A percentile compares a stretch with the other conserved stretches of the same genome.
Conservation (phyloP, 2,329 filamentous ascomycete genomes). For the Exophiala xenobiotica region DNA sequence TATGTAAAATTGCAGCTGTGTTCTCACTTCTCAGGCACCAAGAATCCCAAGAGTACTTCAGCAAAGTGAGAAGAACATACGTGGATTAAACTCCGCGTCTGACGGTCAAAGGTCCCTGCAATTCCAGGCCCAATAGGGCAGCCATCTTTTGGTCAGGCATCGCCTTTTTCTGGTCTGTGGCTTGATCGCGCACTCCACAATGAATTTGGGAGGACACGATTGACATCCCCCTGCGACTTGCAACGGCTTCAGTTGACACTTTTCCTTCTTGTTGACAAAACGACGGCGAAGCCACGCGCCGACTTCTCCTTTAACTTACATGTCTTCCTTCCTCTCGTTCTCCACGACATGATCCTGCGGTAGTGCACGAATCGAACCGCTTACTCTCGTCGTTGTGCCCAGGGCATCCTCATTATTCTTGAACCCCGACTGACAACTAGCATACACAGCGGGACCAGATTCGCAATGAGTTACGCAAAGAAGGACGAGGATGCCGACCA, state of each 20-base stretch:
- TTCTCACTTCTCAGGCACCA: neutral
- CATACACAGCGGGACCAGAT: constrained; percentile 32
- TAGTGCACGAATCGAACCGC: constrained; percentile 20
- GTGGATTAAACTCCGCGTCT: too few relatives aligned
- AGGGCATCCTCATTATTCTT: constrained; percentile 21
- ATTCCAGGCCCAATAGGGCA: too few relatives aligned
- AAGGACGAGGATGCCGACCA: constrained; percentile 97
- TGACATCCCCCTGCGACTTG: constrained; percentile 15
- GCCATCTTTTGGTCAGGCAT: too few relatives aligned
- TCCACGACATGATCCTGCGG: constrained; percentile 27
- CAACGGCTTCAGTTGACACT: constrained; percentile 4
- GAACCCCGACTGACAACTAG: constrained; percentile 10
- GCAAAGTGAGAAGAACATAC: too few relatives aligned
- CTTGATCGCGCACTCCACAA: neutral
- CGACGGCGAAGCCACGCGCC: constrained; percentile 5
- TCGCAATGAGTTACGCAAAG: constrained; percentile 89
- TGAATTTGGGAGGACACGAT: constrained; percentile 22
- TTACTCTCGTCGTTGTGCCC: constrained; percentile 3
- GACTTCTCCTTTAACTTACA: neutral
- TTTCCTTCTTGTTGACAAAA: constrained; percentile 7
- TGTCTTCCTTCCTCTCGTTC: constrained; percentile 1
- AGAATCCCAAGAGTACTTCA: too few relatives aligned
- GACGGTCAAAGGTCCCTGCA: too few relatives aligned
- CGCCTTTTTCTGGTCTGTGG: neutral
- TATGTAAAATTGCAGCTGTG: too few relatives aligned